phyloP scores from a whole-genome alignment of 768 basidiomycete species.

The Panus rudis region DNA sequence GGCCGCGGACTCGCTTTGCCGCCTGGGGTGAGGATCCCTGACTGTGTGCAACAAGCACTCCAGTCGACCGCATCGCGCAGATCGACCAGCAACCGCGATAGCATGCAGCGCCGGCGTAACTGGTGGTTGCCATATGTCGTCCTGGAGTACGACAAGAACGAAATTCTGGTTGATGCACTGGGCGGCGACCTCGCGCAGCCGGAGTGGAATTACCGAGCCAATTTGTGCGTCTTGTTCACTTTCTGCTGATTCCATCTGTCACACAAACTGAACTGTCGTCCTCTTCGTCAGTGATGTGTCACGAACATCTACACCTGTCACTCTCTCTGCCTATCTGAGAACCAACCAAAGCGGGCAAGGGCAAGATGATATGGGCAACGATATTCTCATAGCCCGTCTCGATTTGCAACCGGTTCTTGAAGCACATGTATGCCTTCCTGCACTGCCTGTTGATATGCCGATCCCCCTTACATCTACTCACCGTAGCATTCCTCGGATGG shows the following conservation, averaged over 20 bases:
- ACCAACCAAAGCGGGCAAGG: slow-evolving; percentile 66
- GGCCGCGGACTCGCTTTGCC: slow-evolving; percentile 81
- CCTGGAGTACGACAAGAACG: slow-evolving; percentile 96
- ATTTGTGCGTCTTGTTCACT: slow-evolving; percentile 64
- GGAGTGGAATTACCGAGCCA: slow-evolving; percentile 92
- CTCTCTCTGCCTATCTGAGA: slow-evolving; percentile 86
- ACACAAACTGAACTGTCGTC: background rate
- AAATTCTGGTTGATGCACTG: slow-evolving; percentile 91
- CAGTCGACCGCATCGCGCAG: slow-evolving; percentile 49
- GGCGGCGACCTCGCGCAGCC: slow-evolving; percentile 89
- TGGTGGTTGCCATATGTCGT: slow-evolving; percentile 98
- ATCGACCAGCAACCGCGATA: slow-evolving; percentile 76
- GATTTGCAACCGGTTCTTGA: slow-evolving; percentile 84
- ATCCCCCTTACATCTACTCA: slow-evolving; percentile 7
- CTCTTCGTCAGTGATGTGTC: slow-evolving; percentile 73
- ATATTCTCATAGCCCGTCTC: slow-evolving; percentile 87
- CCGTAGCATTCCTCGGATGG: slow-evolving; percentile 80
- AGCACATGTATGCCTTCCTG: slow-evolving; percentile 46
- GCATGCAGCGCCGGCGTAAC: slow-evolving; percentile 85
- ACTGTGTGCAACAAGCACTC: slow-evolving; percentile 78
- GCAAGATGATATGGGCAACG: slow-evolving; percentile 95
- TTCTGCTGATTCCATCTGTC: background rate
- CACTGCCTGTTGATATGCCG: slow-evolving; percentile 7
- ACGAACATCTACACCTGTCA: slow-evolving; percentile 85
- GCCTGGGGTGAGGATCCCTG: slow-evolving; percentile 72